Base-by-base conservation (phyloP, 495 filamentous ascomycete genomes). In the Cetradonia linearis region DNA sequence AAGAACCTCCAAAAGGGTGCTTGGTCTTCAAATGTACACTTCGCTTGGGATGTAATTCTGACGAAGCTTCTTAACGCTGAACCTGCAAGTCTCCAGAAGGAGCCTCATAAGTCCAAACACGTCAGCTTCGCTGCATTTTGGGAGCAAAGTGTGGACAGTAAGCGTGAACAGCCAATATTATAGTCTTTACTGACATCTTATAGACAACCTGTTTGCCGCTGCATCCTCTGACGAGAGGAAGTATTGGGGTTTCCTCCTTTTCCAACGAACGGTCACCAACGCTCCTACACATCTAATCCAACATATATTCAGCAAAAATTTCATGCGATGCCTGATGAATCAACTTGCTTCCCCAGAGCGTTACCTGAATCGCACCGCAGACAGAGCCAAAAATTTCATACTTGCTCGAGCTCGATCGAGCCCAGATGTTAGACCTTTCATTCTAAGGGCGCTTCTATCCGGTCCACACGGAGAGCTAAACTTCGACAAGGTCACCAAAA, bases 401-500 rank as follows among this genome's bases (percentile, higher is more conserved):
- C 79, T 88, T 61, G 69, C 70, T 16, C 79, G 82, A n/a, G 85
- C 86, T 0, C 81, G 87, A 53, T 73, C 75, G 10, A 73, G 88
- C 23, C 85, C 88, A 7, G 74, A 73, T 23, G 71, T 84, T 9
- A 77, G 86, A 14, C 71, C 80, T 0, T 72, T 75, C 5, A 73
- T 91, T 6, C 69, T 96, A 25, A 74, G 75, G 1, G 78, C 81
- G 20, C 72, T 98, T 10, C 78, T 92, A 54, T 78, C 80, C 46
- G 20, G 44, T 31, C 81, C 83, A 46, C 70, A 83, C 40, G 90
- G 88, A 3, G 76, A 79, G 0, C 78, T 89, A 55, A 88, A 85
- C 69, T 94, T 97, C 68, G 94, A 97, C 69, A 82, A 86, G 34
- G 73, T 84, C 23, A 95, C 91, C 8, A 95, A 87, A 69, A 89